A percentile compares a stretch with the other conserved stretches of the same genome.
These are phyloP conservation scores for Solanum habrochaites DNA, from an alignment of 257 asterid species.

Conservation along the genomic window DNA sequence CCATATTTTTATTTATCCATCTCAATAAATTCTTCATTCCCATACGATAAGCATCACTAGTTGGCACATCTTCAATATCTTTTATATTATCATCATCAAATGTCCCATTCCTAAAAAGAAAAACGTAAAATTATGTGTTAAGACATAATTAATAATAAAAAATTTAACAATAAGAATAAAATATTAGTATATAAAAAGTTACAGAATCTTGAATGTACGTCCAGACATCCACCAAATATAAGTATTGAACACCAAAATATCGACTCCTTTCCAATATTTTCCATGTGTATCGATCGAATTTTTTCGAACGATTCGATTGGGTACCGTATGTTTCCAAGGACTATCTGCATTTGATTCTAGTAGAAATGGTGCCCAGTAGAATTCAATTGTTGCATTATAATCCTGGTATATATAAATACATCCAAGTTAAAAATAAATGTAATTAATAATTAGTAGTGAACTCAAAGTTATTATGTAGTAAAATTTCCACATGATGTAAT, in stretches of 20 bases:
- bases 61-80: not conserved
- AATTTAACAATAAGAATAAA: not conserved
- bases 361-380: conserved; percentile 84
- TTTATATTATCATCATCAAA: not conserved
- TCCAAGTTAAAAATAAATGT: not conserved
- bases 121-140: not conserved
- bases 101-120: not conserved
- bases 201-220: conserved; percentile 39
- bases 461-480: not conserved
- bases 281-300: conserved; percentile 58
- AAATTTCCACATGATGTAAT: no score
- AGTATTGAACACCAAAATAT: conserved; percentile 69
- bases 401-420: conserved; percentile 13
- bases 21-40: not conserved
- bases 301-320: conserved; percentile 38
- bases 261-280: conserved; percentile 53
- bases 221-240: conserved; percentile 82
- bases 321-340: conserved; percentile 34
- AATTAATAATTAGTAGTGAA: not conserved
- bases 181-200: not conserved
- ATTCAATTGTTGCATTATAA: conserved; percentile 64
- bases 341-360: conserved; percentile 84
- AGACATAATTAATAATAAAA: not conserved
- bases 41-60: conserved; percentile 1
- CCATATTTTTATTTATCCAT: not conserved